Base-by-base conservation (phyloP, 306 rosid genomes). In the Fagus crenata region DNA sequence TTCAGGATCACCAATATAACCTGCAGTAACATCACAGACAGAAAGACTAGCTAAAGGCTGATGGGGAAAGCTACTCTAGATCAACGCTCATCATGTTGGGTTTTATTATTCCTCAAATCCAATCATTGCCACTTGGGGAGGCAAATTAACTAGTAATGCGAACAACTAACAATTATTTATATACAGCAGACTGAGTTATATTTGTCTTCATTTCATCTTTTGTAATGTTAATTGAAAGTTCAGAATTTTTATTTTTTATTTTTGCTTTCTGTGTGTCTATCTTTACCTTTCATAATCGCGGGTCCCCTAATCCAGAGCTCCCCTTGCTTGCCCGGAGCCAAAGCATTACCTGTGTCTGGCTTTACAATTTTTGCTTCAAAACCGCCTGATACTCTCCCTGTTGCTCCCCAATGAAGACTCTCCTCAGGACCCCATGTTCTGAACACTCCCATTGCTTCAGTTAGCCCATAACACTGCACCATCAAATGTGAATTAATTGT, bases 261-360 rank as follows among this genome's bases (percentile, higher is more conserved):
- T 39, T 39, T 39, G 41, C 41, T 5, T 51, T 15, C 53, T 9
- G 12, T 8, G n/a, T 3, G 1, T 13, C 3, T 2, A 11, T 1
- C 2, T 18, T 33, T 60, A 85, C 90, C 93, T 89, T 87, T 85
- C 91, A 87, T 85, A 39, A 89, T 74, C 1, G 75, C 2, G 55
- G 93, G 86, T 82, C 88, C 86, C 71, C 83, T 85, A 22, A 89
- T 6, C 88, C 91, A 87, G 12, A 89, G 87, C 82, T 89, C 91
- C 6, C 93, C 91, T 75, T 69, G 67, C 31, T 81, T 60, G 31
- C 81, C 78, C 1, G 86, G 91, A 49, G 64, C 54, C 87, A 89
- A 58, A 75, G 86, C 70, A 3, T 75, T 77, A 3, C 87, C 88
- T 1, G 88, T 77, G 36, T 80, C 41, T 1, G 90, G 81, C 67